Percentiles rank a stretch among this genome's conserved stretches.
Evolutionary conservation across 1,284 basidiomycete species (phyloP).

Genomic region (Gomphus sp.): DNA sequence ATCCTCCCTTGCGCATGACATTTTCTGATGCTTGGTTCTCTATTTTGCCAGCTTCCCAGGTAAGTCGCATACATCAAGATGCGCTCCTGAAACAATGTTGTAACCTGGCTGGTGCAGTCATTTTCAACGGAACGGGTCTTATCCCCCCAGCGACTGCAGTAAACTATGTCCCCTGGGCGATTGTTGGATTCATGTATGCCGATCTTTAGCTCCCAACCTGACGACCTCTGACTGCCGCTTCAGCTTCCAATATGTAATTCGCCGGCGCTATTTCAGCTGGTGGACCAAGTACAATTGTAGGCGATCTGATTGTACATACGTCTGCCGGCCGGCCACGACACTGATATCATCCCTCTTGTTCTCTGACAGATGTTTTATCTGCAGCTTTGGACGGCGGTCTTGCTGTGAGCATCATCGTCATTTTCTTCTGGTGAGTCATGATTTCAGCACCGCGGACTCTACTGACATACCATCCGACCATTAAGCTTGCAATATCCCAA

Average conservation of each 20-base stretch:
- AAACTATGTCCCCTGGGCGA: slow-evolving; percentile 40
- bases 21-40: background rate
- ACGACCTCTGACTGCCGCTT: background rate
- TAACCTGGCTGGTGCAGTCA: slow-evolving; percentile 29
- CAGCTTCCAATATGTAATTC: slow-evolving; percentile 27
- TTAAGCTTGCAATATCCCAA: slow-evolving; percentile 36
- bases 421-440: slow-evolving; percentile 33
- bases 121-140: slow-evolving; percentile 33
- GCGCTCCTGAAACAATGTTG: background rate
- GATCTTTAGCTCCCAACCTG: slow-evolving; percentile 15
- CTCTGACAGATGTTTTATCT: slow-evolving; percentile 35
- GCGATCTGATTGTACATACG: background rate
- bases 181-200: slow-evolving; percentile 36
- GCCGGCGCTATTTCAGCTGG: slow-evolving; percentile 19
- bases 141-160: slow-evolving; percentile 44
- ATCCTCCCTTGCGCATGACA: background rate
- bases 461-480: background rate
- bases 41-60: slow-evolving; percentile 3
- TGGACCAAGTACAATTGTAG: slow-evolving; percentile 20
- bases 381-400: slow-evolving; percentile 43
- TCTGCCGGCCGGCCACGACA: background rate
- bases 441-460: background rate
- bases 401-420: slow-evolving; percentile 32
- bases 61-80: background rate
- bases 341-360: background rate